Conservation (phyloP, 2,329 filamentous ascomycete species). For the Scedosporium aurantiacum region DNA sequence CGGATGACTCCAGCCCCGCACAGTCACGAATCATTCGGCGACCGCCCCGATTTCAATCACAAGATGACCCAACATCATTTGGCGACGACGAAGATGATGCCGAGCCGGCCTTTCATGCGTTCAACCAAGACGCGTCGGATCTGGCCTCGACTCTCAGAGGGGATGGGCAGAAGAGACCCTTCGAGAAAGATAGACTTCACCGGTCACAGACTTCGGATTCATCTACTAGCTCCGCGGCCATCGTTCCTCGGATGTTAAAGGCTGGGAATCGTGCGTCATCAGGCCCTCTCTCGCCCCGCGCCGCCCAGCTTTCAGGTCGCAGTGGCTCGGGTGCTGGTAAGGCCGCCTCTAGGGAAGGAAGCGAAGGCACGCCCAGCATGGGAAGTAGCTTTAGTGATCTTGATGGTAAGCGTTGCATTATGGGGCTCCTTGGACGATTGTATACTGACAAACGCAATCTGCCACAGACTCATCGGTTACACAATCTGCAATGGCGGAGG, state of each 20-base stretch:
- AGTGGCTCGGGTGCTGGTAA: conserved; percentile 40
- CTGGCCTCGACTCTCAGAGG: conserved; percentile 42
- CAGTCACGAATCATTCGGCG: conserved; percentile 51
- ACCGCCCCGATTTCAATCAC: conserved; percentile 36
- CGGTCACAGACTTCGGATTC: conserved; percentile 52
- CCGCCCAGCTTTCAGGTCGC: conserved; percentile 44
- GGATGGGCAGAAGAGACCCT: conserved; percentile 18
- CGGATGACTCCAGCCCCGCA: conserved; percentile 38
- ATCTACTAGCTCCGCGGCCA: conserved; percentile 41
- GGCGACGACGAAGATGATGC: conserved; percentile 47
- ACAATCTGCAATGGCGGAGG: conserved; percentile 70
- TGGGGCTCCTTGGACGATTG: background rate
- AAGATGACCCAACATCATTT: conserved; percentile 24
- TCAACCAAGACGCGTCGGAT: conserved; percentile 30
- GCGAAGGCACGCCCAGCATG: conserved; percentile 68
- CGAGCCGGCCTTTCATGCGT: conserved; percentile 45
- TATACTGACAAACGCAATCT: background rate
- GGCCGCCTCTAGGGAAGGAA: conserved; percentile 47
- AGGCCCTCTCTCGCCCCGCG: conserved; percentile 46
- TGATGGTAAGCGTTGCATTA: conserved; percentile 43
- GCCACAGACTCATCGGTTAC: conserved; percentile 67
- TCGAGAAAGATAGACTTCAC: conserved; percentile 25
- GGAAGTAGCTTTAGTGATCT: conserved; percentile 80
- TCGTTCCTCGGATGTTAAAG: conserved; percentile 20
- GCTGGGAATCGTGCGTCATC: conserved; percentile 22